A percentile compares a stretch with the other conserved stretches of the same genome.
Evolutionary conservation across 805 yeast species (phyloP).

Genomic region (Candida sanyiensis): DNA sequence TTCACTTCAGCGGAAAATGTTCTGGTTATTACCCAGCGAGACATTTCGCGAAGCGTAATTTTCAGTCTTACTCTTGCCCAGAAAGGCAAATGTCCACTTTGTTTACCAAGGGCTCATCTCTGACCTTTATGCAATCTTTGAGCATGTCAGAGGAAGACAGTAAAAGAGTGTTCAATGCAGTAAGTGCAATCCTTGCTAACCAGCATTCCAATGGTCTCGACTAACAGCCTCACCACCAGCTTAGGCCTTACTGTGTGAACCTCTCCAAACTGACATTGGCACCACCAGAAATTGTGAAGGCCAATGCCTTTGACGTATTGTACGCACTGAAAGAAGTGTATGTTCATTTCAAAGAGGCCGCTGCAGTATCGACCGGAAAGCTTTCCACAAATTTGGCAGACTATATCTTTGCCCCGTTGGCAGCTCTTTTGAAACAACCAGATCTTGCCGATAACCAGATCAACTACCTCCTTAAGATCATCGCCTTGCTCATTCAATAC

Average conservation of each 20-base stretch:
- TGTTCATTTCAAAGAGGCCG: slow-evolving; percentile 11
- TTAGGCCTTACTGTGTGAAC: slow-evolving; percentile 39
- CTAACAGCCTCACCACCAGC: slow-evolving; percentile 14
- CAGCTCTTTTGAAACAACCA: slow-evolving; percentile 44
- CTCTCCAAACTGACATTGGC: slow-evolving; percentile 40
- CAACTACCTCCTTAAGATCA: slow-evolving; percentile 40
- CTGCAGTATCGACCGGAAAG: slow-evolving; percentile 14
- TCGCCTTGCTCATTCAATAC: slow-evolving; percentile 37
- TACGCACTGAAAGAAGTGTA: slow-evolving; percentile 32
- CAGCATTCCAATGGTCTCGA: not conserved
- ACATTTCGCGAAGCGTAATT: not conserved
- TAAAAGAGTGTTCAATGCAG: slow-evolving; percentile 16
- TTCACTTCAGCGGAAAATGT: not conserved
- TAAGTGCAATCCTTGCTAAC: slow-evolving; percentile 6
- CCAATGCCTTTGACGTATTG: slow-evolving; percentile 28
- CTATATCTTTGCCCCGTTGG: slow-evolving; percentile 56
- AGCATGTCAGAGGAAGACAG: slow-evolving; percentile 14
- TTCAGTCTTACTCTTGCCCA: not conserved
- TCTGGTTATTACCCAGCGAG: not conserved
- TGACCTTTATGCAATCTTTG: too few species aligned
- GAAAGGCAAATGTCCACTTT: slow-evolving; percentile 2
- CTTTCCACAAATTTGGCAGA: slow-evolving; percentile 46
- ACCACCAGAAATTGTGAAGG: slow-evolving; percentile 30
- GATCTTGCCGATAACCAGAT: slow-evolving; percentile 41
- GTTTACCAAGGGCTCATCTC: too few species aligned